Percentiles rank a stretch among this genome's conserved stretches.
These are phyloP conservation scores for Penicillium manginii DNA, from an alignment of 495 filamentous ascomycete species.

Conservation along the genomic window DNA sequence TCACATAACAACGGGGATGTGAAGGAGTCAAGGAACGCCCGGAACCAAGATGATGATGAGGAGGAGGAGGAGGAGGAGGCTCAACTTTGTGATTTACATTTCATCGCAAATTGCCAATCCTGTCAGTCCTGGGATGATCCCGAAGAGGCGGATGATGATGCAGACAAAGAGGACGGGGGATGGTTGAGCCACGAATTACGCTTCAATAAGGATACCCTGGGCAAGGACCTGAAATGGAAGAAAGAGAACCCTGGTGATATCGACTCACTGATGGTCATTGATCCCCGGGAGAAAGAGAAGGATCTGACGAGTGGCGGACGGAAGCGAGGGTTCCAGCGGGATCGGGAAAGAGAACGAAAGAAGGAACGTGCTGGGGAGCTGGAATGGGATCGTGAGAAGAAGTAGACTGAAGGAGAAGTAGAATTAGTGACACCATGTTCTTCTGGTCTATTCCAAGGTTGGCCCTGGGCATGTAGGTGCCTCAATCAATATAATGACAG, in stretches of 20 bases:
- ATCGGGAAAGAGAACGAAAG: constrained; percentile 47
- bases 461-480: not conserved
- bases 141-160: constrained; percentile 32
- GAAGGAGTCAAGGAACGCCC: not conserved
- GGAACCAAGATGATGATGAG: constrained; percentile 20
- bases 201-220: constrained; percentile 86
- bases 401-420: constrained; percentile 3
- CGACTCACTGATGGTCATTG: constrained; percentile 91
- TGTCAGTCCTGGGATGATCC: constrained; percentile 72
- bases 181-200: constrained; percentile 76
- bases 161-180: constrained; percentile 62
- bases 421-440: not conserved
- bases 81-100: constrained; percentile 83
- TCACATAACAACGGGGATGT: not conserved
- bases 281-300: constrained; percentile 83
- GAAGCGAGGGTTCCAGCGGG: constrained; percentile 38
- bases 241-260: constrained; percentile 84
- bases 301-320: constrained; percentile 50
- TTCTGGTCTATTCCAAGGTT: not conserved
- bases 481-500: too few species aligned
- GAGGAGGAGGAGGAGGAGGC: constrained; percentile 57
- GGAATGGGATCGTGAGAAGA: constrained; percentile 41
- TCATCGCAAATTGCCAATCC: constrained; percentile 90
- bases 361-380: constrained; percentile 36
- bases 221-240: constrained; percentile 91